Evolutionary conservation across 495 filamentous ascomycete species (phyloP).

Genomic region (Aspergillus incahuasiensis): DNA sequence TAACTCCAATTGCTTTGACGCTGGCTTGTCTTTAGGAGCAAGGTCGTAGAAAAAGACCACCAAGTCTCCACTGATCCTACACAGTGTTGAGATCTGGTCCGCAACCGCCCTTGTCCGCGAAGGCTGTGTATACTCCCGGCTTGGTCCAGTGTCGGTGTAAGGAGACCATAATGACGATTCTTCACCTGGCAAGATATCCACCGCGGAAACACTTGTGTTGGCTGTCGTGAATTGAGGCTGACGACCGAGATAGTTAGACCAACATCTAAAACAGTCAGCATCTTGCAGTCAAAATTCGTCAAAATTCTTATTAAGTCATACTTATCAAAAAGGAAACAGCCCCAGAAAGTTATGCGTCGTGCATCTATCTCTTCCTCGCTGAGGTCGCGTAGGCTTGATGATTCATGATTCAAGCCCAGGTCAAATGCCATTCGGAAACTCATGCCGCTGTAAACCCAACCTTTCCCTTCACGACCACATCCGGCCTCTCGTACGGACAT

Average conservation of each 20-base stretch:
- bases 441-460: conserved; percentile 98
- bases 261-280: conserved; percentile 55
- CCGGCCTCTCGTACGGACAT: conserved; percentile 98
- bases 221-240: conserved; percentile 78
- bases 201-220: conserved; percentile 78
- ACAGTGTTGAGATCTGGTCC: conserved; percentile 74
- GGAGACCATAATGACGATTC: conserved; percentile 83
- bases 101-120: conserved; percentile 79
- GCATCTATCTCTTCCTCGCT: conserved; percentile 85
- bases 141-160: conserved; percentile 78
- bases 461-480: conserved; percentile 89
- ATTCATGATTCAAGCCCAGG: conserved; percentile 86
- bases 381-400: conserved; percentile 58
- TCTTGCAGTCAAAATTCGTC: not conserved
- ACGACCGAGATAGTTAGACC: conserved; percentile 96
- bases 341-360: conserved; percentile 91
- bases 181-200: conserved; percentile 86
- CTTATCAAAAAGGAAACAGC: conserved; percentile 98
- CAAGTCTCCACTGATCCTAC: conserved; percentile 90
- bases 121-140: conserved; percentile 66
- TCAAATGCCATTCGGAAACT: conserved; percentile 98
- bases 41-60: conserved; percentile 90
- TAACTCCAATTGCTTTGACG: conserved; percentile 71
- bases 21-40: conserved; percentile 50
- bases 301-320: conserved; percentile 26